Evolutionary conservation across 176 grass and related monocot species (phyloP), one percentile per base, ranked within the genome.

Genomic region (Thalia dealbata): DNA sequence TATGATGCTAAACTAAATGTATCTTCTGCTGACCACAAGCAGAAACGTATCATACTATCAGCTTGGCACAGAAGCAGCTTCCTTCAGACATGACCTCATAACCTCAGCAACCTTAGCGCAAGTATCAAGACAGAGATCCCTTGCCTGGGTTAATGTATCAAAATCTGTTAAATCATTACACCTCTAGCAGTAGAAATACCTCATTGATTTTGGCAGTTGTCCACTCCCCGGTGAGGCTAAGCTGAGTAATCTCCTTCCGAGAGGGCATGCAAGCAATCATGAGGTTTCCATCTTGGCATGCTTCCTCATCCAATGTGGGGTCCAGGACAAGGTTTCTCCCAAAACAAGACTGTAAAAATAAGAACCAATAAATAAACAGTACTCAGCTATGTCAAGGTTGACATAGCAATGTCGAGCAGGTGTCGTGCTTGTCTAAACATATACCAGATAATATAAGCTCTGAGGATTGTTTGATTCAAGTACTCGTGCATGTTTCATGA

Each of bases 121-220:
- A 27, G 93, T 87, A 82, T 97, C 93, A 76, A 88, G 86, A 65
- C 89, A 93, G 55, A 97, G 82, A 81, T 92, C 95, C 67, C 88
- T 86, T n/a, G 90, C 95, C 95, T 97, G 81, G 25, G 12, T 72
- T 60, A 24, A 73, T 61, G 14, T 23, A 56, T n/a, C 3, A 67
- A 23, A 38, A 10, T 67, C 51, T 10, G 35, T 41, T 32, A 30
- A 60, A 56, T n/a, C 6, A 38, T 59, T 23, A 32, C 21, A 0
- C 52, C 21, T 30, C 27, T 35, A 38, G 25, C 7, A 79, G 71
- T 27, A 41, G 60, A n/a, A 10, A 78, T n/a, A 96, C 92, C 67
- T 87, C 83, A 68, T 83, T 89, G 59, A 87, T 89, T 85, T 89
- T 96, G 27, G 89, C 78, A 26, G 88, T 69, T 52, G 82, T 80